These are phyloP conservation scores for Rhizopogon roseolus DNA, from an alignment of 768 basidiomycete genomes.

Conservation along the genomic window DNA sequence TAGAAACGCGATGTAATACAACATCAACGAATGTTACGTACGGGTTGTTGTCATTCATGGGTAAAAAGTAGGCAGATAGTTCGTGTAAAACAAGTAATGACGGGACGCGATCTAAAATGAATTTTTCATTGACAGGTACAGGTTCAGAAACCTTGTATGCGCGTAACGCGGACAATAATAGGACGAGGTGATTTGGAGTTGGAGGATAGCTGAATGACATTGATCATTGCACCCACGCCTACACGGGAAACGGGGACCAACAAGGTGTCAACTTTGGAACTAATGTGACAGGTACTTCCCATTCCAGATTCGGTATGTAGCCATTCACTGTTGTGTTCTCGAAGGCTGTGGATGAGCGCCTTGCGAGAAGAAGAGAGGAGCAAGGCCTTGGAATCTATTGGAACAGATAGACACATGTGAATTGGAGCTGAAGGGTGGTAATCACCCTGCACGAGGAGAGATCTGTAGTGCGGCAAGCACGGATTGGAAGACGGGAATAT, in stretches of 20 bases:
- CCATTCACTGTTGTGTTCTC: slow-evolving; percentile 47
- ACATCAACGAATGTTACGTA: slow-evolving; percentile 9
- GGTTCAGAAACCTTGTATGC: slow-evolving; percentile 18
- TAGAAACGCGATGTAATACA: background rate
- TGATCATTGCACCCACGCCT: slow-evolving; percentile 3
- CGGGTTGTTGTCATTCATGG: slow-evolving; percentile 16
- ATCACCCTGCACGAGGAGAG: slow-evolving; percentile 57
- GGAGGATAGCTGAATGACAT: slow-evolving; percentile 50
- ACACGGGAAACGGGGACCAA: slow-evolving; percentile 29
- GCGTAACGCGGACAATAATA: slow-evolving; percentile 47
- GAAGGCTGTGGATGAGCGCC: slow-evolving; percentile 37
- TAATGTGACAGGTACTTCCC: slow-evolving; percentile 31
- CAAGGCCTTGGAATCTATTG: slow-evolving; percentile 32
- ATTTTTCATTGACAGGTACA: slow-evolving; percentile 22
- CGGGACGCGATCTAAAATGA: slow-evolving; percentile 36
- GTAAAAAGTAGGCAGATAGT: slow-evolving; percentile 49
- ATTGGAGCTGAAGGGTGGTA: slow-evolving; percentile 69
- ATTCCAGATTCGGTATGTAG: slow-evolving; percentile 28
- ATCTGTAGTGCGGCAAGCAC: slow-evolving; percentile 47
- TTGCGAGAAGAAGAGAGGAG: slow-evolving; percentile 51
- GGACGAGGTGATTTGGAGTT: slow-evolving; percentile 49
- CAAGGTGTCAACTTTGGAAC: slow-evolving; percentile 51
- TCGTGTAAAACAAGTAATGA: slow-evolving; percentile 58
- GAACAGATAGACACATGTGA: slow-evolving; percentile 53
- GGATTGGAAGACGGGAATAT: slow-evolving; percentile 37